These are phyloP conservation scores for Lobosporangium transversale DNA, from an alignment of 192 early-diverging fungal species.

Conservation along the genomic window DNA sequence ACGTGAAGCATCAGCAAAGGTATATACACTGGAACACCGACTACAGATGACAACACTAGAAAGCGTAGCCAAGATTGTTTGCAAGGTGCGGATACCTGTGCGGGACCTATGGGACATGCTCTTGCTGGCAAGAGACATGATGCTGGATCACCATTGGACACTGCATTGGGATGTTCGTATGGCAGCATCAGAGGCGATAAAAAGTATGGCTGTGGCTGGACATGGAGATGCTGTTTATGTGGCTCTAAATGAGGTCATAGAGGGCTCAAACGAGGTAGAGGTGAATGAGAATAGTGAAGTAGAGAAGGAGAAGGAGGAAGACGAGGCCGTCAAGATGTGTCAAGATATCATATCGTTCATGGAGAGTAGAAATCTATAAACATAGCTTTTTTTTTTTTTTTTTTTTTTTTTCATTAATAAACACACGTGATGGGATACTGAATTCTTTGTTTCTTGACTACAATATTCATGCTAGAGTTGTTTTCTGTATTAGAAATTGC, in stretches of 20 bases:
- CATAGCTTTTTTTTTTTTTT: neutral
- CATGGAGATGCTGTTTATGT: constrained; percentile 46
- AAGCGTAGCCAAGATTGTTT: constrained; percentile 41
- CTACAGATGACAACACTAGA: constrained; percentile 39
- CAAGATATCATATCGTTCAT: constrained; percentile 22
- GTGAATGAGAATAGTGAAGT: neutral
- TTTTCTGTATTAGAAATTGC: no score
- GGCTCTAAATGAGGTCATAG: constrained; percentile 12
- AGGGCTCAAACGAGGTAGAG: neutral
- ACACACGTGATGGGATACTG: no score
- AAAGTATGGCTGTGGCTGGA: constrained; percentile 35
- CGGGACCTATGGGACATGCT: constrained; percentile 38
- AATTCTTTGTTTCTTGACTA: no score
- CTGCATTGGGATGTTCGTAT: constrained; percentile 36
- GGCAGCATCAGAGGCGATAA: constrained; percentile 29
- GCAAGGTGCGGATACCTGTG: constrained; percentile 31
- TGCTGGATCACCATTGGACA: constrained; percentile 12
- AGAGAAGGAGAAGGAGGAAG: constrained; percentile 1
- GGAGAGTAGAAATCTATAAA: constrained; percentile 3
- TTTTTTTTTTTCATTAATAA: neutral
- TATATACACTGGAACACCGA: constrained; percentile 37
- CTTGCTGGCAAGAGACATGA: constrained; percentile 38
- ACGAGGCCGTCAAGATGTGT: constrained; percentile 7
- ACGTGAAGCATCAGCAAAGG: constrained; percentile 13
- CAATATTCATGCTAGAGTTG: no score